phyloP scores from a whole-genome alignment of 345 rosid species.

The Ceriops tagal region DNA sequence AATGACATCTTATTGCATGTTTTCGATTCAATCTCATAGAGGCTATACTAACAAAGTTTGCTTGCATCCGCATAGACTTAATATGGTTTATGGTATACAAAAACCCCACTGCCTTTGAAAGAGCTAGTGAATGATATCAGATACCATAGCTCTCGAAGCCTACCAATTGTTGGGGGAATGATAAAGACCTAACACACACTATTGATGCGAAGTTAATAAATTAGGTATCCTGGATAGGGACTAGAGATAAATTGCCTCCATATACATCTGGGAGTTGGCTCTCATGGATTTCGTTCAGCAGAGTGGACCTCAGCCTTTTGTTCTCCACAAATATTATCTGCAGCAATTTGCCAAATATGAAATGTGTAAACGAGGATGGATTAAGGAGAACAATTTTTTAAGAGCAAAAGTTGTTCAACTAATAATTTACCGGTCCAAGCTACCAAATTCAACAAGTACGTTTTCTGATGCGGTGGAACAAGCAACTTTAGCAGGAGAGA shows the following conservation, averaged over 20 bases:
- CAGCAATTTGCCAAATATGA: slow-evolving; percentile 4
- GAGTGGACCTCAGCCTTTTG: slow-evolving; percentile 55
- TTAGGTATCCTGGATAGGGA: slow-evolving; percentile 62
- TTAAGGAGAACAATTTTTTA: neutral
- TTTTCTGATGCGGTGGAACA: too few relatives aligned
- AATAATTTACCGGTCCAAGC: neutral
- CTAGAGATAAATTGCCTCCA: slow-evolving; percentile 67
- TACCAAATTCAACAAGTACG: neutral
- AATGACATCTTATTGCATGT: too few relatives aligned
- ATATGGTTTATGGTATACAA: neutral
- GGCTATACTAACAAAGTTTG: too few relatives aligned
- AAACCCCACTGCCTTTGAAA: neutral
- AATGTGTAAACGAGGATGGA: neutral
- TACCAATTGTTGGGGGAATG: neutral
- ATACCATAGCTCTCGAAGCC: neutral
- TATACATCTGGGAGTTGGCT: slow-evolving; percentile 70
- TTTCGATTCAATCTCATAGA: too few relatives aligned
- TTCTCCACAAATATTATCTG: slow-evolving; percentile 85
- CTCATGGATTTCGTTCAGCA: slow-evolving; percentile 72
- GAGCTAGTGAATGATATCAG: neutral
- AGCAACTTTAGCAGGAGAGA: slow-evolving; percentile 6
- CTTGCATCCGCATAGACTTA: too few relatives aligned
- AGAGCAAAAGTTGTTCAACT: too few relatives aligned
- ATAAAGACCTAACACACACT: neutral
- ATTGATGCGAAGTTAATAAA: neutral